Base-by-base conservation (phyloP, 495 filamentous ascomycete species). In the Aspergillus egyptiacus region DNA sequence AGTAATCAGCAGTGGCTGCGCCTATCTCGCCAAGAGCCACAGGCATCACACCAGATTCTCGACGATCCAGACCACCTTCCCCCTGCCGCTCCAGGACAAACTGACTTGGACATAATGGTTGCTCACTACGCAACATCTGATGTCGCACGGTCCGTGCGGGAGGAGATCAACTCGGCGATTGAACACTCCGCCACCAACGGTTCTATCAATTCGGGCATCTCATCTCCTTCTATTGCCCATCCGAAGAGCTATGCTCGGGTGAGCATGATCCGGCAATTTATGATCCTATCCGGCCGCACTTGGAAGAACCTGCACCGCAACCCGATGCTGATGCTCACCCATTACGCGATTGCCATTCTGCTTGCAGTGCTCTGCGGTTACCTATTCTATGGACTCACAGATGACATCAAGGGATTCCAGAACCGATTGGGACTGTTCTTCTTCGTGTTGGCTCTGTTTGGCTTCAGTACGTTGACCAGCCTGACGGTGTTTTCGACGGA, bases 241-340 rank as follows among this genome's bases (percentile, higher is more conserved):
- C 44, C 90, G 61, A 89, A 82, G 57, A 83, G 89, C 37, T 97
- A 94, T 68, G 80, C 81, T 44, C 85, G 91, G 46, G 69, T 96
- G 50, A 82, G 94, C 18, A 81, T 84, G 49, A 45, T 76, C 9
- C 75, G 85, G 23, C 93, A 99, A 61, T 96, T 97, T 65, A 59
- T 79, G 24, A 95, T 99, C 56, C 74, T 99, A 19, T 94, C 89
- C 6, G 77, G 81, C 56, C 81, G 93, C 23, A 99, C 94, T 0
- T 97, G 94, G 94, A 86, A 84, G 51, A 99, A 99, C 58, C 81
- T 99, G 2, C 96, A 99, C 69, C 83, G 93, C 31, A 96, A 99
- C 65, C 93, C 93, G 14, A 90, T 96, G 82, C 71, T 99, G 36
- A 99, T 99, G 93, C 78, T 99, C 38, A 95, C 94, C 0, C 93